Conservation (phyloP, 163 green algal species). For the Chlorella variabilis region DNA sequence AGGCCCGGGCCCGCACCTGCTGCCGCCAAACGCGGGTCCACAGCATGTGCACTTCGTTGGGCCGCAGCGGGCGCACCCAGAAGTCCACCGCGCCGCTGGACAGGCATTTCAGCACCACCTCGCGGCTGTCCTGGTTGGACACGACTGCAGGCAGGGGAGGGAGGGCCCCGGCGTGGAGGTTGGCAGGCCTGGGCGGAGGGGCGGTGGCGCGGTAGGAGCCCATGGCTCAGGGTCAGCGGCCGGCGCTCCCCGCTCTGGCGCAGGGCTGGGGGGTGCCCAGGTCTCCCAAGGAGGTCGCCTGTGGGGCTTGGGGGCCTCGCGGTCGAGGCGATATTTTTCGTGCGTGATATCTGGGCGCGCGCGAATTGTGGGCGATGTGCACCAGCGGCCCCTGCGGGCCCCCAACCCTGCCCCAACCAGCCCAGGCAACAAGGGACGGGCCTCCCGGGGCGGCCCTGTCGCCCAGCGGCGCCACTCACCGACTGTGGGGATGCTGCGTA, state of each 20-base stretch:
- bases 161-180: not conserved
- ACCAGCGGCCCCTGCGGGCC: too few species aligned
- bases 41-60: conserved; percentile 85
- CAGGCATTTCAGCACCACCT: conserved; percentile 79
- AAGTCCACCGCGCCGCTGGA: conserved; percentile 85
- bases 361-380: not conserved
- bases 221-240: too few species aligned
- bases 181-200: not conserved
- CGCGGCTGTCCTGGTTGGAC: conserved; percentile 67
- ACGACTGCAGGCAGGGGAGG: conserved; percentile 58
- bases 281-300: too few species aligned
- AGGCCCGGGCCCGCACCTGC: conserved; percentile 27
- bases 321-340: too few species aligned
- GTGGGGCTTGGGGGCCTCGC: too few species aligned
- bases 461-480: conserved; percentile 37
- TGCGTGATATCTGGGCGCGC: too few species aligned
- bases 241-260: too few species aligned
- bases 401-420: too few species aligned
- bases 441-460: too few species aligned
- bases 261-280: too few species aligned
- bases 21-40: conserved; percentile 81
- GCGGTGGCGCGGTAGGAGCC: not conserved
- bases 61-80: conserved; percentile 83
- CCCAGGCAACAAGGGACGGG: too few species aligned
- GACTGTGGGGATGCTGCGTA: conserved; percentile 59